A percentile compares a stretch with the other conserved stretches of the same genome.
Conservation (phyloP, 768 basidiomycete genomes). For the Termitomyces sp. region DNA sequence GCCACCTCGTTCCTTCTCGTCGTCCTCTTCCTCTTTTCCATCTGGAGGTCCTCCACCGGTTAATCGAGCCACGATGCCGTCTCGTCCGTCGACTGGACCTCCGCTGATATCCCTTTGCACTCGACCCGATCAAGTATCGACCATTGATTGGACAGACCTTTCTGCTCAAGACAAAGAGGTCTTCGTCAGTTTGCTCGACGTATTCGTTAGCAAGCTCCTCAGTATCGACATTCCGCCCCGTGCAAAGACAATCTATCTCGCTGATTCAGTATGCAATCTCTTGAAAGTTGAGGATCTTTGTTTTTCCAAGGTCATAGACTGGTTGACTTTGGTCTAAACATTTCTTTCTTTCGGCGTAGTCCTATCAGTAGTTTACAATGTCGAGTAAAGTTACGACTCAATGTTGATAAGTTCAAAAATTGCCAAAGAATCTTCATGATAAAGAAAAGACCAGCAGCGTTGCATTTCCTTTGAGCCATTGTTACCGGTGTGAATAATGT, state of each 20-base stretch:
- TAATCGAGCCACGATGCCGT: conserved; percentile 19
- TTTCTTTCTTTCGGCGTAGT: not conserved
- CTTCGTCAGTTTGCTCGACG: conserved; percentile 79
- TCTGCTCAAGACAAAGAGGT: conserved; percentile 60
- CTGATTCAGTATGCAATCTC: no score
- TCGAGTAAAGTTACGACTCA: not conserved
- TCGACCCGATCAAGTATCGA: conserved; percentile 20
- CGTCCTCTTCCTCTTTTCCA: not conserved
- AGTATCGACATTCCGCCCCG: conserved; percentile 21
- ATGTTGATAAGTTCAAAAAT: not conserved
- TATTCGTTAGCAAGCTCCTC: conserved; percentile 58
- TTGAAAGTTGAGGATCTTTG: no score
- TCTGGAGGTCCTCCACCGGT: conserved; percentile 26
- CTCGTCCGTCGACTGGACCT: conserved; percentile 14
- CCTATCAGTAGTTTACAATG: not conserved
- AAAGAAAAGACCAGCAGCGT: not conserved
- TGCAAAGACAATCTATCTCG: not conserved
- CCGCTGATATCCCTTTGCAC: conserved; percentile 29
- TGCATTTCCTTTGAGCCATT: not conserved
- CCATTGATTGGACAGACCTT: conserved; percentile 68
- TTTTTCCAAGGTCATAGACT: no score
- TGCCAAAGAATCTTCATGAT: not conserved
- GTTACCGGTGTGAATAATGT: not conserved
- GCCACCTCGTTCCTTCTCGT: conserved; percentile 10
- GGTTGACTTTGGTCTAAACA: no score